Conservation (phyloP, 345 rosid species). For the Eucalyptus sideroxylon region DNA sequence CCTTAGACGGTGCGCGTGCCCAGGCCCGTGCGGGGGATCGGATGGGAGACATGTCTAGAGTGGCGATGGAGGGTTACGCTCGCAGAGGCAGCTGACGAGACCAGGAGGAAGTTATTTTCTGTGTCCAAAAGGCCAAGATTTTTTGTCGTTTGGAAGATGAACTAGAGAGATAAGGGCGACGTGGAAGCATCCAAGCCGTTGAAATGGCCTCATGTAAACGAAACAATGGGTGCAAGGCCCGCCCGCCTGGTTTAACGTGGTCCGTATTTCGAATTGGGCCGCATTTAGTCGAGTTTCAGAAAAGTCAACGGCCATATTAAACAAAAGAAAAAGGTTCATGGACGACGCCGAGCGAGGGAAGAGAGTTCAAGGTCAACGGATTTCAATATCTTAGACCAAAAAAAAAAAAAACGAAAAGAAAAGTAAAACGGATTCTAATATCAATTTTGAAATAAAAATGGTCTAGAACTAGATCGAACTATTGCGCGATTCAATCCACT, state of each 20-base stretch:
- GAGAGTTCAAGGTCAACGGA: no score
- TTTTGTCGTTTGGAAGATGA: background rate
- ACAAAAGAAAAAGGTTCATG: background rate
- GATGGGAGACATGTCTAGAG: background rate
- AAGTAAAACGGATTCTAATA: no score
- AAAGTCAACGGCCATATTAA: background rate
- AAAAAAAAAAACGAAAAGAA: fast-evolving
- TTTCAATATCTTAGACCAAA: no score
- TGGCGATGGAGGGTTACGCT: background rate
- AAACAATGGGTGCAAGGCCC: background rate
- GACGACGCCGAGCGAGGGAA: no score
- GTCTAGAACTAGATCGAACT: fast-evolving
- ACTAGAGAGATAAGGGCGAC: background rate
- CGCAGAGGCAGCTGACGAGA: background rate
- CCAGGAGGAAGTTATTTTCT: background rate
- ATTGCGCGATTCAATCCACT: fast-evolving
- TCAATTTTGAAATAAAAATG: background rate
- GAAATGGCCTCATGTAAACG: background rate
- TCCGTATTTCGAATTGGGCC: background rate
- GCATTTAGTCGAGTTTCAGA: background rate
- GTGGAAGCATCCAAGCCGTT: background rate
- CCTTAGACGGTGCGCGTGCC: background rate
- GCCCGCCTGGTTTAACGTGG: no score
- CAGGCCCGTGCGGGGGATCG: fast-evolving
- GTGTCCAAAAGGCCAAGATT: background rate